Evolutionary conservation across 208 protist genomes (phyloP).

Genomic region (Porcisia deanei): DNA sequence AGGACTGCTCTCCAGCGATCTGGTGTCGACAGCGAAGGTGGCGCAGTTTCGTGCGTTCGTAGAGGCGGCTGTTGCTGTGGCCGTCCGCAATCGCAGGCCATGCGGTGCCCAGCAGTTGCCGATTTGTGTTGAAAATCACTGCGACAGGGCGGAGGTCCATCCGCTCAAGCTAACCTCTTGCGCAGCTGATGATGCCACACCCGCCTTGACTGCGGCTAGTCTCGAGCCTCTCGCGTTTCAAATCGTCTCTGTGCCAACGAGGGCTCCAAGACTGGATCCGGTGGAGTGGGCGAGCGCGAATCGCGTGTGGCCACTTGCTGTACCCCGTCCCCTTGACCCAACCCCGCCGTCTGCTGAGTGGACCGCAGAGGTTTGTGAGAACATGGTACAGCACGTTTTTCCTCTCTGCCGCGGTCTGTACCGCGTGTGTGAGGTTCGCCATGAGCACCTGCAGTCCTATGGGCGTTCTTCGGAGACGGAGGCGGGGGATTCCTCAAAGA

Average conservation of each 20-base stretch:
- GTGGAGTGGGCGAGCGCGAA: slow-evolving; percentile 60
- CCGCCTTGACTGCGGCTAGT: not conserved
- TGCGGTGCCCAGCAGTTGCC: not conserved
- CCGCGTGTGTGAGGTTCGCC: slow-evolving; percentile 3
- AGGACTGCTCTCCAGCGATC: slow-evolving; percentile 1
- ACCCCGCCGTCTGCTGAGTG: slow-evolving; percentile 18
- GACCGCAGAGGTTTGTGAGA: slow-evolving; percentile 10
- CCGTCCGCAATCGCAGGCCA: not conserved
- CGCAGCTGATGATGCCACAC: not conserved
- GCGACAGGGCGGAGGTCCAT: not conserved
- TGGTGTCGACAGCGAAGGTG: not conserved
- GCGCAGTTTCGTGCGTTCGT: not conserved
- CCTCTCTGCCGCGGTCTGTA: slow-evolving; percentile 29
- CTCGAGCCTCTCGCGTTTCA: slow-evolving; percentile 16
- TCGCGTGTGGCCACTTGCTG: slow-evolving; percentile 66
- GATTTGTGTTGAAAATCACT: not conserved
- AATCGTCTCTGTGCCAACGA: slow-evolving; percentile 48
- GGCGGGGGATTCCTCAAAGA: not conserved
- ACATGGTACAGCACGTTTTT: slow-evolving; percentile 34
- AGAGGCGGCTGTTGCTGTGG: not conserved
- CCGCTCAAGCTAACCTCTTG: not conserved
- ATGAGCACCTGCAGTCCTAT: not conserved
- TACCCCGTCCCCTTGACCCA: slow-evolving; percentile 53
- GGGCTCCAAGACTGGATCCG: slow-evolving; percentile 47
- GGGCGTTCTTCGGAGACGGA: not conserved